Percentiles rank a stretch among this genome's conserved stretches.
Evolutionary conservation across 257 asterid species (phyloP).

Genomic region (Gynochthodes officinalis): DNA sequence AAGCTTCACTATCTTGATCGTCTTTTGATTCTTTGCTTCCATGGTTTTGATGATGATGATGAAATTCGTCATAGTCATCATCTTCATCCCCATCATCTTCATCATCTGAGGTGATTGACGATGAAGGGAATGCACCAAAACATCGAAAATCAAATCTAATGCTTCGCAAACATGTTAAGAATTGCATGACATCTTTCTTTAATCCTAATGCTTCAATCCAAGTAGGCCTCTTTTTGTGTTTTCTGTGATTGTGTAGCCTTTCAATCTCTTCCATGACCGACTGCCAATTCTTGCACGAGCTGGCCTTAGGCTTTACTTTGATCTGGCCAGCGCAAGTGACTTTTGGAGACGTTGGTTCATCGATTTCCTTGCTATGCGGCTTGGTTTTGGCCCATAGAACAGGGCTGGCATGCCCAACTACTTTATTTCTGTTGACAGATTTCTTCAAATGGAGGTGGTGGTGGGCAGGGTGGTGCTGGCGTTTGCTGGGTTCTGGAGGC

Average conservation of each 20-base stretch:
- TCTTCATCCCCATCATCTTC: slow-evolving; percentile 46
- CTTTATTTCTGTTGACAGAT: slow-evolving; percentile 22
- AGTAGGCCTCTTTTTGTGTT: slow-evolving; percentile 37
- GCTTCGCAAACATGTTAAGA: slow-evolving; percentile 63
- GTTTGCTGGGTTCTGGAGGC: slow-evolving; percentile 36
- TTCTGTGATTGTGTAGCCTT: slow-evolving; percentile 49
- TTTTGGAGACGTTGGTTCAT: slow-evolving; percentile 83
- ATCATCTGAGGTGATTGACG: slow-evolving; percentile 55
- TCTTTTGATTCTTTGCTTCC: slow-evolving; percentile 14
- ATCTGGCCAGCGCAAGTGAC: slow-evolving; percentile 92
- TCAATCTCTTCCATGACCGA: slow-evolving; percentile 96
- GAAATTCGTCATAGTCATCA: slow-evolving; percentile 16
- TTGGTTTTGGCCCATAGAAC: slow-evolving; percentile 49
- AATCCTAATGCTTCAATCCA: slow-evolving; percentile 70
- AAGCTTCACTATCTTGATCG: slow-evolving; percentile 20
- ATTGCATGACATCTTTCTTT: slow-evolving; percentile 79
- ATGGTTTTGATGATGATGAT: slow-evolving; percentile 4
- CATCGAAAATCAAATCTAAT: slow-evolving; percentile 74
- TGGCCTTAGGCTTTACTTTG: slow-evolving; percentile 53
- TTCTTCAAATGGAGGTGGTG: slow-evolving; percentile 33
- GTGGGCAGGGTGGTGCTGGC: slow-evolving; percentile 31
- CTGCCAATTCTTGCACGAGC: slow-evolving; percentile 77
- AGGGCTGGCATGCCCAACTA: slow-evolving; percentile 44
- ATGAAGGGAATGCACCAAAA: slow-evolving; percentile 58
- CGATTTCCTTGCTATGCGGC: slow-evolving; percentile 33